Conservation (phyloP, 2,329 filamentous ascomycete species). For the Fusarium decemcellulare region DNA sequence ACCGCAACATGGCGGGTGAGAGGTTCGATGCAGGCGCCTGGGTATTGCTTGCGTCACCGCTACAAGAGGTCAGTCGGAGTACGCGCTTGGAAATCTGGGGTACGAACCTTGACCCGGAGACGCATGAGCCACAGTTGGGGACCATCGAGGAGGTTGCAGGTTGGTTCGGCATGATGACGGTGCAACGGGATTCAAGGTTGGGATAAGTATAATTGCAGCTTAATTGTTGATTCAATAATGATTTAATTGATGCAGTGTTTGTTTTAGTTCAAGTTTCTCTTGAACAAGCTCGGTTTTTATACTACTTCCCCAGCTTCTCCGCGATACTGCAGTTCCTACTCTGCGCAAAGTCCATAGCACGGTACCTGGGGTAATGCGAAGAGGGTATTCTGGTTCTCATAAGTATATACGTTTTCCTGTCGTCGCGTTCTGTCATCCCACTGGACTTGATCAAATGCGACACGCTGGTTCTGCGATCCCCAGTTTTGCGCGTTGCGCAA, state of each 20-base stretch:
- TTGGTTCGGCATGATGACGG: conserved; percentile 15
- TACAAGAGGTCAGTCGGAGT: conserved; percentile 3
- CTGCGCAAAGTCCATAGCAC: not conserved
- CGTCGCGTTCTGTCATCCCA: not conserved
- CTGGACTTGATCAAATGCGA: conserved; percentile 3
- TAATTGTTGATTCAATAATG: not conserved
- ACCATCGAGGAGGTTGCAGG: conserved; percentile 16
- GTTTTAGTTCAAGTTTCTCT: not conserved
- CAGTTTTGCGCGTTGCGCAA: conserved; percentile 22
- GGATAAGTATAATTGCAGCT: not conserved
- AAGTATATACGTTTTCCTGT: not conserved
- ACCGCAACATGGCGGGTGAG: conserved; percentile 13
- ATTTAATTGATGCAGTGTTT: not conserved
- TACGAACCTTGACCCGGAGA: conserved; percentile 13
- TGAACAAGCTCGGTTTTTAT: not conserved
- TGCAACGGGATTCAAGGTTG: not conserved
- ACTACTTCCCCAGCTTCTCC: not conserved
- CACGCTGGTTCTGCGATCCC: not conserved
- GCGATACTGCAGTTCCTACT: not conserved
- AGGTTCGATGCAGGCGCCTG: not conserved
- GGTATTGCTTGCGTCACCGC: not conserved
- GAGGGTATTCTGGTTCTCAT: not conserved
- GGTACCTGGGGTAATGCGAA: not conserved
- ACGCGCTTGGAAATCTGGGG: not conserved
- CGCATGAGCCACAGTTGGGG: conserved; percentile 19